Percentiles rank a stretch among this genome's conserved stretches.
Evolutionary conservation across 208 protist genomes (phyloP).

Genomic region (Spongospora subterranea): DNA sequence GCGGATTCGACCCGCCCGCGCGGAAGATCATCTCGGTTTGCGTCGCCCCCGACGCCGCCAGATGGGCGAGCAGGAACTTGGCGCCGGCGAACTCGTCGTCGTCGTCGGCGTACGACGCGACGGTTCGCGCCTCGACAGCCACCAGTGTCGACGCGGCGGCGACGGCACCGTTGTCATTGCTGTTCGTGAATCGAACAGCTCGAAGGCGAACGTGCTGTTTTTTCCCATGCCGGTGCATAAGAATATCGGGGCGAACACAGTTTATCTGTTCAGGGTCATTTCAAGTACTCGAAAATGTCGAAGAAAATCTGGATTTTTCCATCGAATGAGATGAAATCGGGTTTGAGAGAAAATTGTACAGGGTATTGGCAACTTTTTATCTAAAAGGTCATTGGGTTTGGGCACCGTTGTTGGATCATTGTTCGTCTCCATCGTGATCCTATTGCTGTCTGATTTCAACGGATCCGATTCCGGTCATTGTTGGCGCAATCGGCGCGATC

Average conservation of each 20-base stretch:
- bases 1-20: not conserved
- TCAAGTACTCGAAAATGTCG: too few species aligned
- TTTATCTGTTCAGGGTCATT: too few species aligned
- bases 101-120: too few species aligned
- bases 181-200: not conserved
- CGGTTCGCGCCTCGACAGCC: not conserved
- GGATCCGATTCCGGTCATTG: not conserved
- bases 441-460: not conserved
- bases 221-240: not conserved
- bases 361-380: too few species aligned
- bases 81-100: not conserved
- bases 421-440: too few species aligned
- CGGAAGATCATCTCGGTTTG: not conserved
- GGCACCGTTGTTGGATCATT: too few species aligned
- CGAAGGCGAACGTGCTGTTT: not conserved
- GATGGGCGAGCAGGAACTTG: not conserved
- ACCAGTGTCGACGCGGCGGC: not conserved
- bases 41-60: not conserved
- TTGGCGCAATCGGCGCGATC: not conserved
- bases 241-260: too few species aligned
- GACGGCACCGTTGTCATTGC: not conserved
- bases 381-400: too few species aligned
- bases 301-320: too few species aligned
- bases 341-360: too few species aligned
- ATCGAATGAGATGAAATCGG: too few species aligned